phyloP scores from a whole-genome alignment of 345 rosid genomes.

The Nephelium lappaceum region DNA sequence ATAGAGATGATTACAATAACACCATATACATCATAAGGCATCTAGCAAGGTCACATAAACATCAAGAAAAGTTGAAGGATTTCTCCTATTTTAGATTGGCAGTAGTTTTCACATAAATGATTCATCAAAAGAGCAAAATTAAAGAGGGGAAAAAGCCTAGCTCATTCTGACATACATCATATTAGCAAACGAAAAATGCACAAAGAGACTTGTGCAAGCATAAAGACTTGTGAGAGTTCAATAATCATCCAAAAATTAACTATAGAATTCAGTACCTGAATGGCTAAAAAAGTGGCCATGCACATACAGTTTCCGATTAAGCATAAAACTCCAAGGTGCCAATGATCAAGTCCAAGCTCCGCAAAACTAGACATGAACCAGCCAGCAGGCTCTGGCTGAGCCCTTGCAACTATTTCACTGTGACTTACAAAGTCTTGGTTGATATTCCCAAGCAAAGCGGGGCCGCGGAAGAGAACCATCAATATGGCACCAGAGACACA shows the following conservation, averaged over 20 bases:
- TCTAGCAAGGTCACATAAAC: not conserved
- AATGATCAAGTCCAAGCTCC: conserved; percentile 63
- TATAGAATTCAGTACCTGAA: conserved; percentile 62
- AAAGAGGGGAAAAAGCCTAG: not conserved
- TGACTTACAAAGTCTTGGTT: conserved; percentile 51
- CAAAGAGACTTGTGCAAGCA: conserved; percentile 1
- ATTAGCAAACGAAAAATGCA: not conserved
- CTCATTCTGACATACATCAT: not conserved
- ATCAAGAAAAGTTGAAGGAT: not conserved
- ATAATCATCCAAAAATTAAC: not conserved
- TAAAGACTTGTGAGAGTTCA: not conserved
- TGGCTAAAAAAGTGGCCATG: conserved; percentile 93
- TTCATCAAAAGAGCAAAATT: not conserved
- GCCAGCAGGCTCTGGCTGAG: conserved; percentile 87
- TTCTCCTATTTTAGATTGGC: not conserved
- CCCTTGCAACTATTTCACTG: conserved; percentile 69
- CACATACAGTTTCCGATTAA: conserved; percentile 95
- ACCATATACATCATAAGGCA: not conserved
- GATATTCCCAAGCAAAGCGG: conserved; percentile 66
- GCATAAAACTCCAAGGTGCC: conserved; percentile 96
- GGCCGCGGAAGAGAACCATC: conserved; percentile 92
- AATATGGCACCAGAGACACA: conserved; percentile 86
- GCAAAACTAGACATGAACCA: conserved; percentile 71
- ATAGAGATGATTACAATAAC: not conserved
- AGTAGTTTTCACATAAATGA: not conserved